phyloP scores from a whole-genome alignment of 345 rosid species.

The Theobroma cacao region DNA sequence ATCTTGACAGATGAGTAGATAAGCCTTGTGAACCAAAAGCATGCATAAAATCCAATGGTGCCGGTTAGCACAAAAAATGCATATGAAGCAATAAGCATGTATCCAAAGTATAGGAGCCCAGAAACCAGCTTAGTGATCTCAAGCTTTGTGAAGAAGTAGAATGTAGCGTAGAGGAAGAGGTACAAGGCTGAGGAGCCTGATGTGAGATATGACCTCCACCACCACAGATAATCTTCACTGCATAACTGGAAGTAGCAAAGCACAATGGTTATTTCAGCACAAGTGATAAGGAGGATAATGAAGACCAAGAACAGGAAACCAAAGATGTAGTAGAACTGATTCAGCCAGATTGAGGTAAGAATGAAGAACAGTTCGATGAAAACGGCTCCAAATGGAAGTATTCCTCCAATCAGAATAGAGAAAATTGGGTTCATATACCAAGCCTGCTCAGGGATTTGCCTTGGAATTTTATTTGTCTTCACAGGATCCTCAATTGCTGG shows the following conservation, averaged over 20 bases:
- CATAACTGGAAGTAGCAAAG: constrained; percentile 85
- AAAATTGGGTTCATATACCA: constrained; percentile 86
- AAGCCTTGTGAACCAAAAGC: constrained; percentile 84
- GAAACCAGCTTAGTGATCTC: constrained; percentile 75
- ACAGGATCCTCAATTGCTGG: constrained; percentile 73
- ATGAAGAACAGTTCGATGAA: constrained; percentile 87
- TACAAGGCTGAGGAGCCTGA: constrained; percentile 77
- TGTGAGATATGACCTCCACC: constrained; percentile 93
- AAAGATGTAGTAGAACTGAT: constrained; percentile 84
- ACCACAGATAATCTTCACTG: constrained; percentile 82
- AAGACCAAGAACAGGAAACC: constrained; percentile 81
- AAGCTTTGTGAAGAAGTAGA: constrained; percentile 85
- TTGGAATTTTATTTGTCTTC: constrained; percentile 78
- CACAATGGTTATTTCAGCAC: constrained; percentile 71
- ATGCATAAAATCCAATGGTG: constrained; percentile 68
- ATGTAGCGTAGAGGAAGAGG: constrained; percentile 68
- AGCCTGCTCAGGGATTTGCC: constrained; percentile 82
- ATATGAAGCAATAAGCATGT: constrained; percentile 71
- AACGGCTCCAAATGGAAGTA: constrained; percentile 78
- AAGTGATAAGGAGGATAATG: constrained; percentile 62
- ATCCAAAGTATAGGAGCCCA: constrained; percentile 63
- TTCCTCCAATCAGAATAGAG: constrained; percentile 75
- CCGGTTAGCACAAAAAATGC: constrained; percentile 75
- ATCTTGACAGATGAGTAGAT: constrained; percentile 85
- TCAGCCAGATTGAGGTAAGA: constrained; percentile 88